Base-by-base conservation (phyloP, 2,329 filamentous ascomycete species). In the Chaetomiaceae sp. region DNA sequence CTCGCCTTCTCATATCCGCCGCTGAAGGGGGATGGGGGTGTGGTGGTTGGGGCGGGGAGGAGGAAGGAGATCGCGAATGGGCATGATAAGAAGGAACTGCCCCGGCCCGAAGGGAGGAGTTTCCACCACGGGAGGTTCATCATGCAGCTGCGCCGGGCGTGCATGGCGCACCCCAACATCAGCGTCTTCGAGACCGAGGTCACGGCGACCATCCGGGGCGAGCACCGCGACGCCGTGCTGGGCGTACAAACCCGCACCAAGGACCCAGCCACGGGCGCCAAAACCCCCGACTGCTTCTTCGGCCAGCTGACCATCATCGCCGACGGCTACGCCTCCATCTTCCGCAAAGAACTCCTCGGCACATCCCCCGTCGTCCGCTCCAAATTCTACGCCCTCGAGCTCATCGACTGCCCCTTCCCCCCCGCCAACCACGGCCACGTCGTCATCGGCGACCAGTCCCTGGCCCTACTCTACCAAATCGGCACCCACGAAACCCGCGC, bases 91-190 rank as follows among this genome's bases (percentile, higher is more conserved):
- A 53, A 52, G 39, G 34, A 62, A 23, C 59, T 60, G 75, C 61
- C 72, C 14, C n/a, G 77, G 58, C 85, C 88, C 2, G 80, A 89
- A 65, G 94, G 94, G 36, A 78, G 87, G 58, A 82, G 82, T 43
- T 99, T 99, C 69, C 94, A 99, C 75, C 94, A 99, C 72, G 94
- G 94, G 43, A 83, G 90, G 62, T 96, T 99, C 72, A 90, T 99
- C 64, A 83, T 80, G 71, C 85, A 89, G 67, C 75, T 99, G 60
- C 83, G 94, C 55, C 79, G 80, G 63, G 86, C 89, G 23, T 94
- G 91, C 53, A 73, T 83, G 66, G 77, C 72, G 17, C 85, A 91
- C 65, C 78, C 85, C 58, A 96, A 96, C 68, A 90, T 99, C 63
- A 91, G 87, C 20, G 82, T 97, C 27, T 80, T 97, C 61, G 94